Evolutionary conservation across 345 rosid genomes (phyloP).

Genomic region (Salix viminalis): DNA sequence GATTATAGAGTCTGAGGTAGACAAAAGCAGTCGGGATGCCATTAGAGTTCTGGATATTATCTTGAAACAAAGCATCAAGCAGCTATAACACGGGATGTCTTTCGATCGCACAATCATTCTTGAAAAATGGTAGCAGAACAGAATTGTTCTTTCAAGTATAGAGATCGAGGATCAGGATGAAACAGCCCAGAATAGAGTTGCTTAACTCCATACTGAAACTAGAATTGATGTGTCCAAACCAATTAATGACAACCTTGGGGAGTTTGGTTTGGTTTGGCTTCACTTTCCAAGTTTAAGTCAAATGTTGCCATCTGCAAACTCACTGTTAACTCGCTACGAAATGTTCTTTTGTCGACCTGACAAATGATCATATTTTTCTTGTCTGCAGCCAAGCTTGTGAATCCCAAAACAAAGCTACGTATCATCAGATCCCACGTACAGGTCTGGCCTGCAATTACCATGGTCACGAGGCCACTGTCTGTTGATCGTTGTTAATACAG

Average conservation of each 20-base stretch:
- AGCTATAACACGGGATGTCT: too few relatives aligned
- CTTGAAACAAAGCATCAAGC: too few relatives aligned
- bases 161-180: too few relatives aligned
- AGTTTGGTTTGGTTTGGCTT: conserved; percentile 43
- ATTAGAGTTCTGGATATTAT: too few relatives aligned
- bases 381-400: conserved; percentile 58
- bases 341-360: neutral
- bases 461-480: conserved; percentile 55
- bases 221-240: conserved; percentile 39
- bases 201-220: too few relatives aligned
- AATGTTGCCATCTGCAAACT: neutral
- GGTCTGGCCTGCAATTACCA: conserved; percentile 73
- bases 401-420: conserved; percentile 62
- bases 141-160: too few relatives aligned
- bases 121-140: too few relatives aligned
- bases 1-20: too few relatives aligned
- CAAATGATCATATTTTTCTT: neutral
- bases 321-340: neutral
- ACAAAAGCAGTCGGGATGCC: too few relatives aligned
- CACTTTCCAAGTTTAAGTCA: conserved; percentile 47
- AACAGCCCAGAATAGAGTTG: too few relatives aligned
- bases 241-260: conserved; percentile 67
- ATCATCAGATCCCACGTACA: conserved; percentile 52
- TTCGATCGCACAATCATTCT: too few relatives aligned
- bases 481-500: conserved; percentile 27